Percentiles rank a stretch among this genome's conserved stretches.
Evolutionary conservation across 768 basidiomycete species (phyloP).

Genomic region (Jaapia argillacea): DNA sequence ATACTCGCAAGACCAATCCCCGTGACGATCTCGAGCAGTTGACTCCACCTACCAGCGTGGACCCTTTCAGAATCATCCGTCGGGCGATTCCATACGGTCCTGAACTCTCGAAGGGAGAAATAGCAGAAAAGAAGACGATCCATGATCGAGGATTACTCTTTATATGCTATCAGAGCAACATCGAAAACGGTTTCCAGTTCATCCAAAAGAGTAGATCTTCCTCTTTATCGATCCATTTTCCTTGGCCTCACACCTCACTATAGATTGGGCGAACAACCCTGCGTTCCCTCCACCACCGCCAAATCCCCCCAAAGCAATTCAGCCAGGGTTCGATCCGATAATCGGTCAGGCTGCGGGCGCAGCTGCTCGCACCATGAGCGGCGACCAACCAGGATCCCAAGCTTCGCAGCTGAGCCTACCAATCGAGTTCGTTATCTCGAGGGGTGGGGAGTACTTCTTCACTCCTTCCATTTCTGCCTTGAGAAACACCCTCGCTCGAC

Average conservation of each 20-base stretch:
- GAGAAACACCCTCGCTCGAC: constrained; percentile 7
- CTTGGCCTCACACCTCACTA: no score
- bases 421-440: constrained; percentile 14
- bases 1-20: constrained; percentile 19
- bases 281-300: no score
- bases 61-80: constrained; percentile 30
- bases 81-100: constrained; percentile 43
- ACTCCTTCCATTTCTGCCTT: constrained; percentile 19
- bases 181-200: constrained; percentile 22
- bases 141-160: constrained; percentile 40
- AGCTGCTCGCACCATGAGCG: constrained; percentile 10
- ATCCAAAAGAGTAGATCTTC: no score
- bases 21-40: constrained; percentile 17
- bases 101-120: constrained; percentile 33
- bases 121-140: constrained; percentile 24
- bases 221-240: no score
- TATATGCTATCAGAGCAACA: constrained; percentile 21
- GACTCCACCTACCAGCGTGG: constrained; percentile 1
- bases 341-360: constrained; percentile 23
- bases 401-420: constrained; percentile 8
- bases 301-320: constrained; percentile 11
- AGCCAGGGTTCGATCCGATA: constrained; percentile 36
- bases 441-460: constrained; percentile 25
- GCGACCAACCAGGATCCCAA: constrained; percentile 14
- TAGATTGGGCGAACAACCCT: constrained; percentile 22